A percentile compares a stretch with the other conserved stretches of the same genome.
Conservation (phyloP, 441 rosid genomes). For the Macaranga tanarius region DNA sequence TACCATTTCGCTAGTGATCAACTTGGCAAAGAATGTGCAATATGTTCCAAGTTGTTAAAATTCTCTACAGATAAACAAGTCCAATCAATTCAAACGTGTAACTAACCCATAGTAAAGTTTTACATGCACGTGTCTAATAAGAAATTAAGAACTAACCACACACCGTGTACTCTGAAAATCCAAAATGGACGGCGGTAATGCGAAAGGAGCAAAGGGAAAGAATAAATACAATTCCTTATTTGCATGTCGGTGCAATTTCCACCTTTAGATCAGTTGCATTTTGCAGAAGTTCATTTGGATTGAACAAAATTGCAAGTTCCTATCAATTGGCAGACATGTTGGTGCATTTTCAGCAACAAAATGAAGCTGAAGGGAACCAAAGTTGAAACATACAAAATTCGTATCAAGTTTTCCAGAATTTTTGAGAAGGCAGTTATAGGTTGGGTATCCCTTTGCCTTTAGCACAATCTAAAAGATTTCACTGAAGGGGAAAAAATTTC, state of each 20-base stretch:
- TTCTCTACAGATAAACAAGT: background rate
- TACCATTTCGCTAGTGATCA: too few species aligned
- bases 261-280: background rate
- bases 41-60: too few species aligned
- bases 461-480: background rate
- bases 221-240: background rate
- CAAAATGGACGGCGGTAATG: background rate
- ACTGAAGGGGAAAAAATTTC: background rate
- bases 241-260: background rate
- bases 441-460: background rate
- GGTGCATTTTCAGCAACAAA: constrained; percentile 20
- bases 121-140: too few species aligned
- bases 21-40: too few species aligned
- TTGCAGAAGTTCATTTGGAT: background rate
- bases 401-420: background rate
- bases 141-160: too few species aligned
- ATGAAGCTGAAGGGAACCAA: background rate
- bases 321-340: constrained; percentile 8
- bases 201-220: background rate
- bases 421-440: background rate
- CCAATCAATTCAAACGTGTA: too few species aligned
- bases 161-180: too few species aligned
- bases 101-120: too few species aligned
- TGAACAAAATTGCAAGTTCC: background rate
- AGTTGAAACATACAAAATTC: background rate